Evolutionary conservation across 2,329 filamentous ascomycete species (phyloP), one percentile per base, ranked within the genome.

Genomic region (Leptographium flavum): DNA sequence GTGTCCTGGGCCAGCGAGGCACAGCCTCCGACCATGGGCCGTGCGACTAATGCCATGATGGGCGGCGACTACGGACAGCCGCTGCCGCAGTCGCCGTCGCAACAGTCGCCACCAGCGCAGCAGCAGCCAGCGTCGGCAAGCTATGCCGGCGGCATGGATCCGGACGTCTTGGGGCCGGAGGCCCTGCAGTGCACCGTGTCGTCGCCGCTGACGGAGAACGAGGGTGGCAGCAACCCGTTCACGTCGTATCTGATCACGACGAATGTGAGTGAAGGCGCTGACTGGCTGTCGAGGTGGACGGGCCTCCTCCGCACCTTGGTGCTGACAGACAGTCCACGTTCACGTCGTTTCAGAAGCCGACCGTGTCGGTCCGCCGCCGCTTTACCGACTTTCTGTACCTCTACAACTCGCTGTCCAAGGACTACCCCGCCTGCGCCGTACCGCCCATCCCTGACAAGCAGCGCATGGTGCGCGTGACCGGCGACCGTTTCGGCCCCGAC

Each of bases 301-400:
- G 2, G 17, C 33, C 27, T 35, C 52, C n/a, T 42, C 21, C 15
- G 7, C 27, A 3, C n/a, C 11, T 10, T 21, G 3, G 13, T 13
- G 11, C 19, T 11, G 11, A 7, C 1, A 17, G n/a, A 11, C 46
- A 94, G 87, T 94, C 88, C 52, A 87, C 93, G 55, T 96, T 96
- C 64, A 81, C 87, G 54, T 84, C 87, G 52, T 98, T 96, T 63
- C 83, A 92, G 61, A 86, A 81, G 60, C 70, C 83, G 31, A 78
- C 80, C 19, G 87, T 87, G 50, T 72, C 73, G 23, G 83, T 94
- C 50, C 84, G 92, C 50, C 79, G 92, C 54, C 86, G 92, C 57
- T 98, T 95, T 66, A 96, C 90, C 55, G 92, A 98, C 67, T 98
- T 98, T 60, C 82, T 93, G 54, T 98, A 94, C 61, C 78, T 98